Conservation (phyloP, 2,329 filamentous ascomycete species). For the Xylaria sp. region DNA sequence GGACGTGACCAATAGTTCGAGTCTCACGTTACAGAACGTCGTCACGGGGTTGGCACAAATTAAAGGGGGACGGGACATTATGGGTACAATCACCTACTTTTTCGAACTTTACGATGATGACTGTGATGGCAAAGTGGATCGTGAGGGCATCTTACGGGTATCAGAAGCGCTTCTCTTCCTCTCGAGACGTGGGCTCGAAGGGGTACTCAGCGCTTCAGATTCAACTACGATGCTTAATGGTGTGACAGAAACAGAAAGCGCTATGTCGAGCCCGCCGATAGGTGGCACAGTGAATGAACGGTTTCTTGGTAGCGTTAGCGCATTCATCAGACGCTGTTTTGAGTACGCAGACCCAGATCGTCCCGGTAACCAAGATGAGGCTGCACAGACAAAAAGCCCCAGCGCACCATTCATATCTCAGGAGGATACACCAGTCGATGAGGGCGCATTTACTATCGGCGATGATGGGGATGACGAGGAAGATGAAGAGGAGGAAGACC, state of each 20-base stretch:
- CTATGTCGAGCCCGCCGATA: slow-evolving; percentile 54
- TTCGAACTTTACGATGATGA: slow-evolving; percentile 98
- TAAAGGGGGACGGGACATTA: slow-evolving; percentile 94
- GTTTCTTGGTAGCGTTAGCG: slow-evolving; percentile 91
- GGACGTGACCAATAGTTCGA: slow-evolving; percentile 82
- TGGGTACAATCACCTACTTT: slow-evolving; percentile 97
- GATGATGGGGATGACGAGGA: slow-evolving; percentile 66
- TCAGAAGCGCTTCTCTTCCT: slow-evolving; percentile 94
- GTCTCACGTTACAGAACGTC: slow-evolving; percentile 88
- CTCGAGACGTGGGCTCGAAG: slow-evolving; percentile 86
- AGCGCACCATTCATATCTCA: slow-evolving; percentile 40
- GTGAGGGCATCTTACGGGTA: slow-evolving; percentile 93
- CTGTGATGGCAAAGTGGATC: slow-evolving; percentile 87
- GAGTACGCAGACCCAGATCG: slow-evolving; percentile 97
- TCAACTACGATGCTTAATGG: slow-evolving; percentile 65
- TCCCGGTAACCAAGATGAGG: slow-evolving; percentile 65
- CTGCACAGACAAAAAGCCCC: slow-evolving; percentile 46
- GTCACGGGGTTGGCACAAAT: slow-evolving; percentile 90
- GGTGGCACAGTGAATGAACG: slow-evolving; percentile 80
- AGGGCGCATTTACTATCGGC: slow-evolving; percentile 76
- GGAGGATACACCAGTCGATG: slow-evolving; percentile 48
- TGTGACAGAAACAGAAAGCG: slow-evolving; percentile 50
- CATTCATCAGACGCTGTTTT: slow-evolving; percentile 95
- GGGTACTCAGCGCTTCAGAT: slow-evolving; percentile 72
- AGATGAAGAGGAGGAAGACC: slow-evolving; percentile 56